Percentiles rank a stretch among this genome's conserved stretches.
Evolutionary conservation across 352 stramenopile species (phyloP).

Genomic region (Thalassiosira allenii): DNA sequence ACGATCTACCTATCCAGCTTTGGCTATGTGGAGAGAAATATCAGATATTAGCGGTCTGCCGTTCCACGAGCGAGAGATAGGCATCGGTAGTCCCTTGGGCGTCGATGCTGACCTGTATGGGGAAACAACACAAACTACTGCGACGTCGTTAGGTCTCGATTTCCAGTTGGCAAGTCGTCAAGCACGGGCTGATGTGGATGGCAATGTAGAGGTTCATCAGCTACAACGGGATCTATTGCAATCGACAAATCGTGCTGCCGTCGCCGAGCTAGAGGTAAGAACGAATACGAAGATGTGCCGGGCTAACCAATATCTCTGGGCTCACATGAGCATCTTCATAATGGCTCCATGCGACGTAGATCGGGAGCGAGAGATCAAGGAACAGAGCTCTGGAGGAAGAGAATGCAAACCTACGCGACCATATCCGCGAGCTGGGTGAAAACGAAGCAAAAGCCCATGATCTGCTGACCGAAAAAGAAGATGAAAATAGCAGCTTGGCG

Average conservation of each 20-base stretch:
- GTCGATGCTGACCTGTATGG: conserved; percentile 15
- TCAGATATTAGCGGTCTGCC: conserved; percentile 43
- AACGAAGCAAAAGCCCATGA: too few relatives aligned
- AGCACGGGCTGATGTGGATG: neutral
- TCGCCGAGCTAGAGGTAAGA: conserved; percentile 34
- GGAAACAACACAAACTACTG: neutral
- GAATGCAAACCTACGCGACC: neutral
- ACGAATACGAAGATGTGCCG: conserved; percentile 35
- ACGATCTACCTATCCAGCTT: too few relatives aligned
- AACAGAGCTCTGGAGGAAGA: too few relatives aligned
- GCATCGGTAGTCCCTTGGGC: conserved; percentile 12
- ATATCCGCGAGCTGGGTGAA: neutral
- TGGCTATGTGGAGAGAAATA: conserved; percentile 67
- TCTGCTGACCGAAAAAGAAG: neutral
- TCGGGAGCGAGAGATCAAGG: too few relatives aligned
- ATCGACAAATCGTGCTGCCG: conserved; percentile 26
- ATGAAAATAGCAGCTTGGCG: conserved; percentile 25
- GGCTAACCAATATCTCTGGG: too few relatives aligned
- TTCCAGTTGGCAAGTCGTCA: conserved; percentile 20
- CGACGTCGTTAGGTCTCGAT: conserved; percentile 27
- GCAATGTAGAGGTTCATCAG: conserved; percentile 3
- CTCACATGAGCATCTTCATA: too few relatives aligned
- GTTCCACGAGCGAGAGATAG: conserved; percentile 16
- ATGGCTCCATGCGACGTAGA: too few relatives aligned
- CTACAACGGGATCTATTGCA: conserved; percentile 28